Evolutionary conservation across 2,329 filamentous ascomycete species (phyloP).

Genomic region (Diplodia intermedia): DNA sequence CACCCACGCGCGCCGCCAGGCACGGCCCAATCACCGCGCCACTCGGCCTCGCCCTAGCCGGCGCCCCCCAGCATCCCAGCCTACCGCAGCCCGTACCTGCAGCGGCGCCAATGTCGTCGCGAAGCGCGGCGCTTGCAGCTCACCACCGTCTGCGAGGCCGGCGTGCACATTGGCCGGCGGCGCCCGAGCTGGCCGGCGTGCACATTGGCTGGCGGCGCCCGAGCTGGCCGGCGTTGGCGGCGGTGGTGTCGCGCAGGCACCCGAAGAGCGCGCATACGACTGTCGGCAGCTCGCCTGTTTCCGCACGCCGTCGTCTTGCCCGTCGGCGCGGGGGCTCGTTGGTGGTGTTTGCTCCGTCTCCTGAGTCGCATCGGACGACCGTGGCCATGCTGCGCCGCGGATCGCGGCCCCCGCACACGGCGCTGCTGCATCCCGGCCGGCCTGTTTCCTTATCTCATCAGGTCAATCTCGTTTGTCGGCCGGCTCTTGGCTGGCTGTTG

Average conservation of each 20-base stretch:
- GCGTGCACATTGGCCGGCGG: slow-evolving; percentile 1
- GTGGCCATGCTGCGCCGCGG: neutral
- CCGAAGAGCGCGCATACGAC: neutral
- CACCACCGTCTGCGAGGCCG: neutral
- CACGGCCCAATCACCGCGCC: slow-evolving; percentile 9
- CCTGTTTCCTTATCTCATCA: slow-evolving; percentile 21
- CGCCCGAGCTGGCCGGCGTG: neutral
- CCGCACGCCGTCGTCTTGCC: slow-evolving; percentile 25
- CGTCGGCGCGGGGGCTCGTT: slow-evolving; percentile 11
- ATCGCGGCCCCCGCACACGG: slow-evolving; percentile 12
- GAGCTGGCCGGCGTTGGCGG: neutral
- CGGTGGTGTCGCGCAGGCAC: neutral
- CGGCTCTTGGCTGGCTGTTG: slow-evolving; percentile 3
- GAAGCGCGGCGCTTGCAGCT: slow-evolving; percentile 14
- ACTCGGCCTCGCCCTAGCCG: neutral
- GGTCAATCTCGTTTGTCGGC: slow-evolving; percentile 12
- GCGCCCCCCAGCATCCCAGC: neutral
- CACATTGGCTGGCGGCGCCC: neutral
- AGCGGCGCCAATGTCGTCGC: slow-evolving; percentile 8
- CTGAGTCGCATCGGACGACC: slow-evolving; percentile 19
- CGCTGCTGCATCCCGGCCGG: neutral
- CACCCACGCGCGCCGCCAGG: slow-evolving; percentile 8
- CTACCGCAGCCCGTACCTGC: slow-evolving; percentile 14
- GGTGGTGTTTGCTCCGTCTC: slow-evolving; percentile 11
- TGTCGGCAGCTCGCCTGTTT: slow-evolving; percentile 12